phyloP scores from a whole-genome alignment of 179 eudicot species.

The Sideroxylon spinosum region DNA sequence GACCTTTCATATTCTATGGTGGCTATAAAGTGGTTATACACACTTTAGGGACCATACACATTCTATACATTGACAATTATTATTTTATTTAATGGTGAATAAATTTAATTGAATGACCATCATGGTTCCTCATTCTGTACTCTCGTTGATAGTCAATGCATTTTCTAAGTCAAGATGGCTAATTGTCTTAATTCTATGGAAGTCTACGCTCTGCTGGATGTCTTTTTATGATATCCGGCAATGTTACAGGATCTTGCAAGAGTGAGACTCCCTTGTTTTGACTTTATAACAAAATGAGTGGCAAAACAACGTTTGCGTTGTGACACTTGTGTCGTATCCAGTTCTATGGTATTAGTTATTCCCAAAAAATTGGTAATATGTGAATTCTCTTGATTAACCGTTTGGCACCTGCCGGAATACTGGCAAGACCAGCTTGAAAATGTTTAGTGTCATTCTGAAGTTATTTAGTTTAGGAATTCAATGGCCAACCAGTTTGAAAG shows the following conservation, averaged over 20 bases:
- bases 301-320: not conserved
- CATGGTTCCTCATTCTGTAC: not conserved
- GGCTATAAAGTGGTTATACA: no score
- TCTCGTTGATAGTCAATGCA: not conserved
- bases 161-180: not conserved
- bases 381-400: not conserved
- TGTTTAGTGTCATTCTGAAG: not conserved
- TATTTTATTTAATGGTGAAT: no score
- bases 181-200: not conserved
- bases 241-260: not conserved
- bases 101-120: no score
- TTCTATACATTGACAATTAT: no score
- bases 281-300: not conserved
- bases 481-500: not conserved
- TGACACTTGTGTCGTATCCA: not conserved
- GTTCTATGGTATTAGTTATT: not conserved
- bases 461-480: not conserved
- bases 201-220: not conserved
- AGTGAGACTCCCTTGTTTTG: not conserved
- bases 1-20: no score
- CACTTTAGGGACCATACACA: no score
- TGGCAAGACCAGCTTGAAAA: not conserved
- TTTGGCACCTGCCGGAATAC: not conserved
- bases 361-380: not conserved
- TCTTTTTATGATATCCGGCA: not conserved